Evolutionary conservation across 202 grass and related monocot genomes (phyloP), one percentile per base, ranked within the genome.

Genomic region (Eragrostis tef): DNA sequence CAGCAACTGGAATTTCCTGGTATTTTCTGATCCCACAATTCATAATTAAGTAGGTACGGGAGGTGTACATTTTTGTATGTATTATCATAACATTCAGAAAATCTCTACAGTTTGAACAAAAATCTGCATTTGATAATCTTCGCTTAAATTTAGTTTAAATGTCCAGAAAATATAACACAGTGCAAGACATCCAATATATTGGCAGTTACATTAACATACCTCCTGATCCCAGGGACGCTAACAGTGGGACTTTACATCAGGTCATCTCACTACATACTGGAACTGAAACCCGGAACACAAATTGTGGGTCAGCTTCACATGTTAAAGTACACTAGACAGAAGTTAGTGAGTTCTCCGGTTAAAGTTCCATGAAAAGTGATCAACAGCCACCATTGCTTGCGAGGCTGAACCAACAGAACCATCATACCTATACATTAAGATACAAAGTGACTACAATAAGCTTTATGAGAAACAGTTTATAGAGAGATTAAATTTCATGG

Each of bases 321-420:
- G 27, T 65, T 31, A 67, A 84, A 80, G 47, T 78, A 78, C 8
- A 31, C 29, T 22, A 41, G 47, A 75, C 34, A 7, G 6, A 10
- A 21, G 51, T 87, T 86, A 98, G 86, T 89, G 92, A 54, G 49
- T 88, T 81, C 60, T 98, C 73, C 84, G 74, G 83, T 54, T 90
- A 62, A 95, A 88, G 53, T 95, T 83, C 80, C 85, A 90, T 58
- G 85, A 76, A 73, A 98, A 93, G 75, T 93, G 90, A 87, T 98
- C 96, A 62, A 78, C 74, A 24, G 90, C 80, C 59, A 93, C 82
- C 90, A 95, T 95, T 86, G 92, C 92, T 75, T 87, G 88, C 19
- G 96, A 91, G 68, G 96, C 90, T 0, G 83, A 91, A 71, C 87
- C 85, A 75, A 95, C 83, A 54, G 90, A 95, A 79, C 92, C 96